These are phyloP conservation scores for Epithele typhae DNA, from an alignment of 768 basidiomycete genomes.

Conservation along the genomic window DNA sequence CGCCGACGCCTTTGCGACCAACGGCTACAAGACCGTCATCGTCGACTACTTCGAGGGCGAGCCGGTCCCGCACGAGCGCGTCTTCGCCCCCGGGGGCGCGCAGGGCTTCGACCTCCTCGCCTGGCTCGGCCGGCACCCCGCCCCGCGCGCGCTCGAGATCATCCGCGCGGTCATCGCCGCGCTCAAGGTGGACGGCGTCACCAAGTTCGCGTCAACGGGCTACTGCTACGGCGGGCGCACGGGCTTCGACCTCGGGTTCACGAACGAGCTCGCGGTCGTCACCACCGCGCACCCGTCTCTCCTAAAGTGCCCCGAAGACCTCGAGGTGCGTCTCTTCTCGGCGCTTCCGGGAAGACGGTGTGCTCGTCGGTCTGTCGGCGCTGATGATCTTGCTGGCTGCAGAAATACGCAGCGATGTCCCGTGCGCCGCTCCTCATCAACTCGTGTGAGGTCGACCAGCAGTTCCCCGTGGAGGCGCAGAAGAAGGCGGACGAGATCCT, in stretches of 20 bases:
- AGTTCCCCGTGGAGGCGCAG: conserved; percentile 48
- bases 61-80: conserved; percentile 21
- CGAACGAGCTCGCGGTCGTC: conserved; percentile 43
- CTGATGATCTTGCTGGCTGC: too few species aligned
- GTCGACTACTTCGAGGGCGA: conserved; percentile 37
- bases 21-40: conserved; percentile 34
- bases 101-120: too few species aligned
- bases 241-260: conserved; percentile 59
- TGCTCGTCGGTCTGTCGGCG: too few species aligned
- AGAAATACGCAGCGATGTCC: conserved; percentile 37
- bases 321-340: too few species aligned
- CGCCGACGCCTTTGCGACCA: conserved; percentile 39
- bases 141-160: too few species aligned
- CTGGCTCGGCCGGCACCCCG: too few species aligned
- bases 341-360: too few species aligned
- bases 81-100: not conserved
- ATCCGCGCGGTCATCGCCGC: too few species aligned
- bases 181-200: too few species aligned
- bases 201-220: conserved; percentile 52
- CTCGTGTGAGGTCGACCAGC: conserved; percentile 48
- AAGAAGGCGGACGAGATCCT: conserved; percentile 35
- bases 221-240: conserved; percentile 70
- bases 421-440: conserved; percentile 64
- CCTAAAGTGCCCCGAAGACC: conserved; percentile 53
- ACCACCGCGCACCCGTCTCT: conserved; percentile 60